These are phyloP conservation scores for Alloteropsis semialata DNA, from an alignment of 176 grass and related monocot genomes.

Conservation along the genomic window DNA sequence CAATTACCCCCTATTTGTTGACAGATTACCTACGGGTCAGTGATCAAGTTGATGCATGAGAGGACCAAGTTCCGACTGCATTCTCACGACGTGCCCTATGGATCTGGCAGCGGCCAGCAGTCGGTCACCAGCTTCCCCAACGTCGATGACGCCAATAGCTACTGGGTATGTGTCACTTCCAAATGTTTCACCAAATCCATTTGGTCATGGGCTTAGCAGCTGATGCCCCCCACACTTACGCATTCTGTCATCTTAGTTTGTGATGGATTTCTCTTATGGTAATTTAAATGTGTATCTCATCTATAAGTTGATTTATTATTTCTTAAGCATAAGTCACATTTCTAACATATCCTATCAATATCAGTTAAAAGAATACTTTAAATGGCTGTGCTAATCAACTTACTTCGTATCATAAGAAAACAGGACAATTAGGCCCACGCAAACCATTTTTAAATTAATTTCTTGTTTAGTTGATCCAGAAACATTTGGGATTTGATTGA, in stretches of 20 bases:
- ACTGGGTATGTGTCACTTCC: slow-evolving; percentile 53
- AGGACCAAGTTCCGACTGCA: slow-evolving; percentile 70
- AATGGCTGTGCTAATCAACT: background rate
- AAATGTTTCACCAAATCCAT: background rate
- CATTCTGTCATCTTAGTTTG: background rate
- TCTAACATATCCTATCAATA: background rate
- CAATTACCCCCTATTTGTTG: background rate
- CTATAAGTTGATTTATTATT: background rate
- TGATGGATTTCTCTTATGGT: background rate
- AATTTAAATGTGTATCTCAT: background rate
- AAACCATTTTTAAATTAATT: background rate
- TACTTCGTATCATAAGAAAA: background rate
- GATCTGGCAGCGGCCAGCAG: slow-evolving; percentile 81
- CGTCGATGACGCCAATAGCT: slow-evolving; percentile 79
- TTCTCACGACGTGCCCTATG: slow-evolving; percentile 84
- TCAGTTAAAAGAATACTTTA: background rate
- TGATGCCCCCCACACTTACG: background rate
- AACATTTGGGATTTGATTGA: background rate
- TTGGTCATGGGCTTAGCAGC: background rate
- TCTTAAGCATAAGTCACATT: background rate
- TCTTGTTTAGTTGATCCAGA: background rate
- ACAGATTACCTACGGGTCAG: slow-evolving; percentile 75
- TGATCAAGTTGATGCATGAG: slow-evolving; percentile 73
- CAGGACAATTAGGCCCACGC: background rate
- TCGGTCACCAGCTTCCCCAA: slow-evolving; percentile 78